Base-by-base conservation (phyloP, 345 rosid species). In the Brassica cretica region DNA sequence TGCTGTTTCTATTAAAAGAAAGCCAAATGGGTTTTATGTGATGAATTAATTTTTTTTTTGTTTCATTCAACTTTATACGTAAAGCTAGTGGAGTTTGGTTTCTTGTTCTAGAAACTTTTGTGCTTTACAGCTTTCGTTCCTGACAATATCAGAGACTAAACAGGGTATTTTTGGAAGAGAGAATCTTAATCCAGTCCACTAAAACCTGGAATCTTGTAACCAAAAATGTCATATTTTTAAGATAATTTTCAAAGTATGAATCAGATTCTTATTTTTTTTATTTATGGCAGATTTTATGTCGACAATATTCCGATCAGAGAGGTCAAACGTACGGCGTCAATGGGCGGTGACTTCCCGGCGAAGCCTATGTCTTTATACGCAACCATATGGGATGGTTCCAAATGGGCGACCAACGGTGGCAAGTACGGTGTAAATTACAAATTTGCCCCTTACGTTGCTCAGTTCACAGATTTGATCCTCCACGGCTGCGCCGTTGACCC, bases 321-420 rank as follows among this genome's bases (percentile, higher is more conserved):
- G 81, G 82, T 89, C 10, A 87, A 81, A 80, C 88, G 93, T 70
- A 91, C 89, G 68, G 87, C 65, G 30, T 56, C 90, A 0, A 88
- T 90, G 97, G 93, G 98, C 3, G 93, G 89, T 27, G 92, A 88
- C 68, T 94, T 94, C 70, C 98, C 98, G 5, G 82, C 95, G 27
- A 94, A 94, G 88, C 95, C 97, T n/a, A 94, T 94, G 98, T 90
- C 98, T 49, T 35, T 94, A 49, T 94, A 94, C 56, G 89, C 93
- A 71, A 94, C 97, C 19, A 91, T 94, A 72, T 94, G 98, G 98
- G 98, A 94, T 77, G 98, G 92, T 1, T 94, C 98, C 25, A 84
- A 84, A 75, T 94, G 98, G 98, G 98, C 97, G 21, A 95, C 99
- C 29, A 86, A 89, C 78, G 98, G 99, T 63, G 99, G 99, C 73